Base-by-base conservation (phyloP, 768 basidiomycete species). In the Xerocomellus intermedius region DNA sequence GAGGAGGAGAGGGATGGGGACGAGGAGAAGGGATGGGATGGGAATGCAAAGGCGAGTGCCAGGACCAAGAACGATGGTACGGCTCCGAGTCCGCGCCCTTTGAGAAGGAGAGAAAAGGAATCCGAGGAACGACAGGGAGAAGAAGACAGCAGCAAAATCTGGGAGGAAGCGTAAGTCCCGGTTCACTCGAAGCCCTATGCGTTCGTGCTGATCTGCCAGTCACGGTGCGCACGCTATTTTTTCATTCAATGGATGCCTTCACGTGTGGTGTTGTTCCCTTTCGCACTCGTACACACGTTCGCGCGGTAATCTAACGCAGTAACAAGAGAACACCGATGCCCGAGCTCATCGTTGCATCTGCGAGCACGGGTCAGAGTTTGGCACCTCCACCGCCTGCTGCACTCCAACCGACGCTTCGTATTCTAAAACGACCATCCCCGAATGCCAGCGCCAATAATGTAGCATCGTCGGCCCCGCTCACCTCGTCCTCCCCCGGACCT, bases 271-370 rank as follows among this genome's bases (percentile, higher is more conserved):
- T 24, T 6, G 21, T 50, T 17, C 4, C 28, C 14, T 14, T n/a
- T 5, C 38, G 4, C 19, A 36, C 39, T 30, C 8, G 38, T 36
- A 33, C 50, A 30, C 14, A 32, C 14, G n/a, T 32, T 17, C 32
- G 24, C 56, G n/a, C 32, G 22, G 22, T 17, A 2, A 37, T 36
- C 26, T n/a, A 12, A 48, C 13, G 10, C 46, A 88, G 87, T 50
- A 88, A 89, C 64, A 73, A 71, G 9, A 78, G 81, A 58, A 69
- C 71, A 5, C 86, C 87, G 14, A 90, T 89, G 87, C 88, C 89
- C 1, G 72, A 80, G 26, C 69, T 89, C 17, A 69, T 89, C 44
- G 72, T 84, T 2, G 61, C 76, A 0, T 61, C 67, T 4, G 68
- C 77, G 14, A 71, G 69, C 52, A 74, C 76, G 8, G 61, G 73